Percentiles rank a stretch among this genome's conserved stretches.
Conservation (phyloP, 164 flowering plant species). For the Vitis riparia region DNA sequence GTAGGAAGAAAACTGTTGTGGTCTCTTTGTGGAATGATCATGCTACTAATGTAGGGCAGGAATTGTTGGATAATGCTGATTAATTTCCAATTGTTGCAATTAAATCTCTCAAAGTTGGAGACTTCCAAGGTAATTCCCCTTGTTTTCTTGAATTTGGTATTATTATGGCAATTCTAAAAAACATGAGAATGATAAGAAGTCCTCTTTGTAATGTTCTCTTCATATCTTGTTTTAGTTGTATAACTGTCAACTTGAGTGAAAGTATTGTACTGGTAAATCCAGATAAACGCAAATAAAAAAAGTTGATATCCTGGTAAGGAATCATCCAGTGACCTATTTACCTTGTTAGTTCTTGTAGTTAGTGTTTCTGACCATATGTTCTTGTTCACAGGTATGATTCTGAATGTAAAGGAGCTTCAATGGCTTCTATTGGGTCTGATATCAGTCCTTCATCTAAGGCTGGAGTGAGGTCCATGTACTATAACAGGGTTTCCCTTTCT, state of each 20-base stretch:
- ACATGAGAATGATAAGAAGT: neutral
- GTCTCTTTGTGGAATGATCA: constrained; percentile 92
- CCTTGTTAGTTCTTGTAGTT: neutral
- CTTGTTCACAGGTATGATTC: constrained; percentile 69
- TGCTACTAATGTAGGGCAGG: constrained; percentile 83
- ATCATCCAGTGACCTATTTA: neutral
- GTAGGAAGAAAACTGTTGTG: constrained; percentile 85
- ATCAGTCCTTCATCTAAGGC: constrained; percentile 40
- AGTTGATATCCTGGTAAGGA: constrained; percentile 69
- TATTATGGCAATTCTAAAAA: neutral
- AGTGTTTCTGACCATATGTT: neutral
- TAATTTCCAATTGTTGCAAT: constrained; percentile 78
- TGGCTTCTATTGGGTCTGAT: constrained; percentile 78
- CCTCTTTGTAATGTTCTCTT: neutral
- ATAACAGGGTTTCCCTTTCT: constrained; percentile 66
- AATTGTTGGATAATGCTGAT: constrained; percentile 72
- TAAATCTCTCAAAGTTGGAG: constrained; percentile 86
- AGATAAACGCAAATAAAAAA: constrained; percentile 78
- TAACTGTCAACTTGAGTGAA: constrained; percentile 72
- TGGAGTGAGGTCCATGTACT: constrained; percentile 68
- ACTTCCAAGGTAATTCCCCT: constrained; percentile 68
- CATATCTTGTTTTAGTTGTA: constrained; percentile 49
- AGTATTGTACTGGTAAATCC: constrained; percentile 72
- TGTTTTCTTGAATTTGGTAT: neutral
- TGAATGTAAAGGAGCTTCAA: constrained; percentile 75